These are phyloP conservation scores for Macrolepiota fuliginosa DNA, from an alignment of 768 basidiomycete genomes.

Conservation along the genomic window DNA sequence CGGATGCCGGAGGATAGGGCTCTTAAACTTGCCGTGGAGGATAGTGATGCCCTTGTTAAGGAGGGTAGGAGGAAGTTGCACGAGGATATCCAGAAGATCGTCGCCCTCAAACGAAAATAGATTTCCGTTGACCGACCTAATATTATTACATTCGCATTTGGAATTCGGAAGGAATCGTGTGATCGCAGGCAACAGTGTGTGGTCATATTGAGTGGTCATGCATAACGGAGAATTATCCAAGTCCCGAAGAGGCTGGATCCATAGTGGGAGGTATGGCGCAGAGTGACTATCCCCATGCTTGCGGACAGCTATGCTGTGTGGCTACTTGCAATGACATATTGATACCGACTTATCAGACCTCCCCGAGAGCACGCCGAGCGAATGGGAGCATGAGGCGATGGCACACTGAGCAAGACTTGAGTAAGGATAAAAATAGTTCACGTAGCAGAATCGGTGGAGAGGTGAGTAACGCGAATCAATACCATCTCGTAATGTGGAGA, in stretches of 20 bases:
- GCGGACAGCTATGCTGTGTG: too few species aligned
- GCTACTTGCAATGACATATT: too few species aligned
- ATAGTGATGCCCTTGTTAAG: slow-evolving; percentile 18
- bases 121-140: neutral
- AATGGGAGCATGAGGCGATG: neutral
- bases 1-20: slow-evolving; percentile 68
- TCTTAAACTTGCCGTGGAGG: slow-evolving; percentile 30
- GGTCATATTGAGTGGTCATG: too few species aligned
- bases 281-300: too few species aligned
- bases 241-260: too few species aligned
- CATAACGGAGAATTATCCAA: too few species aligned
- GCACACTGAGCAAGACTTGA: neutral
- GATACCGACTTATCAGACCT: too few species aligned
- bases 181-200: too few species aligned
- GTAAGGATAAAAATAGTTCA: neutral
- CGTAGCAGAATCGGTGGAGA: neutral
- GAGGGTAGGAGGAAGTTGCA: slow-evolving; percentile 22
- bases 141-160: neutral
- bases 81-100: slow-evolving; percentile 22
- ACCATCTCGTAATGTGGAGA: neutral
- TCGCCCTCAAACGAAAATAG: slow-evolving; percentile 5
- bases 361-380: too few species aligned
- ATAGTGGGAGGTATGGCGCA: too few species aligned
- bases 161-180: neutral
- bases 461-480: neutral